These are phyloP conservation scores for Oryza longistaminata DNA, from an alignment of 176 grass and related monocot genomes.

Conservation along the genomic window DNA sequence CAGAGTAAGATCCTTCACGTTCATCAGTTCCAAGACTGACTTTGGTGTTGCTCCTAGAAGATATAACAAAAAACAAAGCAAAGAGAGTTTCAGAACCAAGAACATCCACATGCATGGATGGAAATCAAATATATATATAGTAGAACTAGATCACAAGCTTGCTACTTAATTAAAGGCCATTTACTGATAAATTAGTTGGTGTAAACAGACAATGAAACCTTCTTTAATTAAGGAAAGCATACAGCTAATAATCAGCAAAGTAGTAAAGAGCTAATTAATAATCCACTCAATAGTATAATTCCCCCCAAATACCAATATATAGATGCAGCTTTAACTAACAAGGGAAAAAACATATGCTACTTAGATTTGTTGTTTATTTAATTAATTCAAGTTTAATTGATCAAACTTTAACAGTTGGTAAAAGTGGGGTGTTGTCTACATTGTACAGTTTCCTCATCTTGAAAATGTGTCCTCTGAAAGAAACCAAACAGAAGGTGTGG, in stretches of 20 bases:
- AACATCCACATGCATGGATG: slow-evolving; percentile 27
- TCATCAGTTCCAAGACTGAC: slow-evolving; percentile 99
- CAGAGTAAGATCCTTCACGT: slow-evolving; percentile 98
- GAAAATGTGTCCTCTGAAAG: not conserved
- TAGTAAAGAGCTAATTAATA: not conserved
- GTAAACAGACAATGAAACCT: not conserved
- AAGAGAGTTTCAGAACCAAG: slow-evolving; percentile 16
- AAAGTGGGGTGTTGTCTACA: not conserved
- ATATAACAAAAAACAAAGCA: slow-evolving; percentile 22
- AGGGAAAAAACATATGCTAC: not conserved
- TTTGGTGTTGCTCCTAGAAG: slow-evolving; percentile 93
- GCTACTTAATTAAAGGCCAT: slow-evolving; percentile 1
- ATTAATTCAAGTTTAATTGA: not conserved
- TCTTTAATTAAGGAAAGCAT: not conserved
- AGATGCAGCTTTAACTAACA: not conserved
- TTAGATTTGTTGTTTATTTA: not conserved
- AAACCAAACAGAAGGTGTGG: not conserved
- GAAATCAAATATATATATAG: not conserved
- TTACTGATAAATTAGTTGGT: not conserved
- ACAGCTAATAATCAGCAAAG: not conserved
- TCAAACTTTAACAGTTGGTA: not conserved
- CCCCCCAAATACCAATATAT: not conserved
- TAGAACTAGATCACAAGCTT: not conserved
- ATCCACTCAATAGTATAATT: not conserved
- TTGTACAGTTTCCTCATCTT: not conserved